Base-by-base conservation (phyloP, 176 grass and related monocot species). In the Poa pratensis region DNA sequence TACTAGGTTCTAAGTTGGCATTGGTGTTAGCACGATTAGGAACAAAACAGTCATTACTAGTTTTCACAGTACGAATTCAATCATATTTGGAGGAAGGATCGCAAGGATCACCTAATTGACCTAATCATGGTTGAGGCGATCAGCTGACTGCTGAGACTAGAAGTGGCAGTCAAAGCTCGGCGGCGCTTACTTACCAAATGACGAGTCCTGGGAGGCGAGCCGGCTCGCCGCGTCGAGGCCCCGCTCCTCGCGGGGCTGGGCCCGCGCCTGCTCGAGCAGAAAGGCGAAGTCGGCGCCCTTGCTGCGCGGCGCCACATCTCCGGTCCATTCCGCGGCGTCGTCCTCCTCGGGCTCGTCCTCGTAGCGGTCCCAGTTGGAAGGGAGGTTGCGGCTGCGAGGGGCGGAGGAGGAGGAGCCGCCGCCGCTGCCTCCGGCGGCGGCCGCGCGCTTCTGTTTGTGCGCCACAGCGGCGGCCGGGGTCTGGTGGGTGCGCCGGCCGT, bases 321-420 rank as follows among this genome's bases (percentile, higher is more conserved):
- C 66, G 52, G 75, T 22, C 82, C 84, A 81, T 80, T 65, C 82
- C 61, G 64, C 43, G 10, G 67, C 0, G 46, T 15, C 12, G 13
- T 15, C 46, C 13, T 49, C 85, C 34, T 88, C 93, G 50, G 37
- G 83, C 19, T 88, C 93, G 11, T 18, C 80, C 14, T 89, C 91
- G 62, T 84, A 98, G 9, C 96, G 83, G 63, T 92, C 89, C 96
- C 89, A 94, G 71, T 98, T 98, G 58, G 93, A 95, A 3, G 88
- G 91, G 78, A 95, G 96, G 77, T 83, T 32, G 69, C 69, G 81
- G 77, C 84, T 70, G 78, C 85, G 84, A 16, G 90, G 77, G 6
- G 0, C 85, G 30, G 59, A 52, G 5, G 82, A 69, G 27, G 59
- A 82, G 61, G 71, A 28, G 45, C 42, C 69, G 24, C 45, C 14